Conservation (phyloP, 495 filamentous ascomycete genomes). For the Aspergillus olivimuriae region DNA sequence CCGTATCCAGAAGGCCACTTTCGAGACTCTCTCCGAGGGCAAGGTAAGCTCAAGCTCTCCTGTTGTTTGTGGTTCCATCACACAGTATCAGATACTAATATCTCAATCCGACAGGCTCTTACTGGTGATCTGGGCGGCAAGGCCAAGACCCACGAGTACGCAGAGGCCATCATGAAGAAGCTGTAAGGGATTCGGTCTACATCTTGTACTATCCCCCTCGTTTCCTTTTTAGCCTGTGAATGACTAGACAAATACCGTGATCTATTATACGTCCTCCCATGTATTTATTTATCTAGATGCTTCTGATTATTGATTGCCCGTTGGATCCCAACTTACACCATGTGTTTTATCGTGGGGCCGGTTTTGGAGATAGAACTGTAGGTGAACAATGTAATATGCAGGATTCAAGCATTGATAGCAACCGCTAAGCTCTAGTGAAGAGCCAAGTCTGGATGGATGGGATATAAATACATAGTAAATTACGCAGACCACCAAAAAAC, state of each 20-base stretch:
- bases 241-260: constrained; percentile 39
- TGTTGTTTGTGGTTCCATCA: too few species aligned
- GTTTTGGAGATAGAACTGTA: too few species aligned
- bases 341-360: too few species aligned
- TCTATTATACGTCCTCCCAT: constrained; percentile 33
- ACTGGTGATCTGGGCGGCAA: constrained; percentile 95
- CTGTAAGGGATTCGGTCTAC: constrained; percentile 50
- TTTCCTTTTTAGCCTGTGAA: constrained; percentile 36
- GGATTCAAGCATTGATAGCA: too few species aligned
- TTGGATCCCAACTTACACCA: too few species aligned
- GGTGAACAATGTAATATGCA: too few species aligned
- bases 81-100: constrained; percentile 13
- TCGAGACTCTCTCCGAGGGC: constrained; percentile 89
- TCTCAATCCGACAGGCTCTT: constrained; percentile 45
- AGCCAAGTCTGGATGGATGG: too few species aligned
- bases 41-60: constrained; percentile 56
- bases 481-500: too few species aligned
- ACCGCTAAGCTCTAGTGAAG: too few species aligned
- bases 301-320: constrained; percentile 2
- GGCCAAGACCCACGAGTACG: constrained; percentile 87
- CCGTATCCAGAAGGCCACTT: constrained; percentile 89
- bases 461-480: too few species aligned
- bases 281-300: constrained; percentile 17
- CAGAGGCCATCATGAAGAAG: constrained; percentile 79
- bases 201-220: constrained; percentile 35